These are phyloP conservation scores for Malassezia restricta DNA, from an alignment of 1,284 basidiomycete genomes.

Conservation along the genomic window DNA sequence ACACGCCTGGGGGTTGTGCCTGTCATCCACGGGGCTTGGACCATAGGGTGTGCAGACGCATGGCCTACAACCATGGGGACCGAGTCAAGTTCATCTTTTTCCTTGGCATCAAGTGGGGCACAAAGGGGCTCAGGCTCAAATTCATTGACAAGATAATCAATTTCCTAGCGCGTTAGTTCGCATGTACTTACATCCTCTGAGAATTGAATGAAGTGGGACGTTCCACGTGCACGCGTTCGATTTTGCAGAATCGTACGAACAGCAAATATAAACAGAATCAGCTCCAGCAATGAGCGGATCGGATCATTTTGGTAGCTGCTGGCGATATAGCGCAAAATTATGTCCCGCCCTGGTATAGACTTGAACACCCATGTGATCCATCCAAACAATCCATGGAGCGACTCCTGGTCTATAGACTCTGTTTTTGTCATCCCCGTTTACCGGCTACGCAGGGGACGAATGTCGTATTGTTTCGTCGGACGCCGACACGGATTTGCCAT, in stretches of 20 bases:
- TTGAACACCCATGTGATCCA: slow-evolving; percentile 24
- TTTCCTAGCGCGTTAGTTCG: slow-evolving; percentile 57
- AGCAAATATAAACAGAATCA: slow-evolving; percentile 70
- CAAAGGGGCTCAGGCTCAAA: slow-evolving; percentile 82
- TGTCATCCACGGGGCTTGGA: slow-evolving; percentile 61
- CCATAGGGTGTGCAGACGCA: slow-evolving; percentile 60
- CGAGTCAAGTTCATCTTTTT: slow-evolving; percentile 60
- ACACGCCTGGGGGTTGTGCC: slow-evolving; percentile 56
- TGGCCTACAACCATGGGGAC: slow-evolving; percentile 71
- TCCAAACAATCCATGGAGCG: not conserved
- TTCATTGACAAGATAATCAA: slow-evolving; percentile 88
- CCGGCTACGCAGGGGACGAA: no score
- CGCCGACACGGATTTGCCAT: no score
- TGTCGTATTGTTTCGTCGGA: no score
- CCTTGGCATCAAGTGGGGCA: slow-evolving; percentile 54
- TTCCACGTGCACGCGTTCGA: slow-evolving; percentile 69
- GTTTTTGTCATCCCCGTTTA: not conserved
- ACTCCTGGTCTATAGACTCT: not conserved
- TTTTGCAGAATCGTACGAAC: slow-evolving; percentile 78
- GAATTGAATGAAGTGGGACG: slow-evolving; percentile 79
- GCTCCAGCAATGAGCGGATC: slow-evolving; percentile 75
- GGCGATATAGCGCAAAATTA: slow-evolving; percentile 78
- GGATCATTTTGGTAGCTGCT: slow-evolving; percentile 64
- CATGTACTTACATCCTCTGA: slow-evolving; percentile 61
- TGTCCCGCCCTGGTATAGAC: slow-evolving; percentile 69